Evolutionary conservation across 2,329 filamentous ascomycete species (phyloP).

Genomic region (Monosporascus ibericus): DNA sequence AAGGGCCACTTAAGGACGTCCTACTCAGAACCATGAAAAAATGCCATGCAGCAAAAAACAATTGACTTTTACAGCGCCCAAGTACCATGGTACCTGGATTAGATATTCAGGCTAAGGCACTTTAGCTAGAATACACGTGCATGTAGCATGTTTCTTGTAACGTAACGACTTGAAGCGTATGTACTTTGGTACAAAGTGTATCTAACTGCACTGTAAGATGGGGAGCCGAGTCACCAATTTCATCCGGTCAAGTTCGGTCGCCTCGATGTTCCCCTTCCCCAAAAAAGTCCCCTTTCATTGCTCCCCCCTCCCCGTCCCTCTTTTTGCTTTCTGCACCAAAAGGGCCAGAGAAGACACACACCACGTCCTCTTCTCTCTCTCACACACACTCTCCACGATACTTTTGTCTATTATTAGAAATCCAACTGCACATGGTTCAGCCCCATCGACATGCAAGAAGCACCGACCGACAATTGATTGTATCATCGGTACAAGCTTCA

Average conservation of each 20-base stretch:
- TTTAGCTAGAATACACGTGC: no score
- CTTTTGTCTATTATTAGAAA: conserved; percentile 45
- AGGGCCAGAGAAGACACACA: background rate
- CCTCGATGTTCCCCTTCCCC: background rate
- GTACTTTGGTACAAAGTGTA: no score
- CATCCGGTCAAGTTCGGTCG: background rate
- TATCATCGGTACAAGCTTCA: background rate
- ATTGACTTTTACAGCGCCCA: no score
- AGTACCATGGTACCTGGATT: no score
- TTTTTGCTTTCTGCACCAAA: background rate
- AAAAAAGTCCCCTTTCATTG: background rate
- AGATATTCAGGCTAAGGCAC: no score
- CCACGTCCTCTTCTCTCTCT: conserved; percentile 15
- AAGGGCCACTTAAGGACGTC: no score
- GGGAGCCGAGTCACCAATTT: background rate
- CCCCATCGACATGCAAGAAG: conserved; percentile 37
- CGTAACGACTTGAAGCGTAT: no score
- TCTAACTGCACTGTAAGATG: background rate
- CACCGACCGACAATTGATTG: conserved; percentile 22
- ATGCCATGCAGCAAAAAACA: no score
- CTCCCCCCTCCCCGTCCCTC: background rate
- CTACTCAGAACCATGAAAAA: no score
- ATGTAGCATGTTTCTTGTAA: no score
- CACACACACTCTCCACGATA: conserved; percentile 30
- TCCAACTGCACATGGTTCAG: conserved; percentile 35